These are phyloP conservation scores for Fraxinus pennsylvanica DNA, from an alignment of 257 asterid genomes.

Conservation along the genomic window DNA sequence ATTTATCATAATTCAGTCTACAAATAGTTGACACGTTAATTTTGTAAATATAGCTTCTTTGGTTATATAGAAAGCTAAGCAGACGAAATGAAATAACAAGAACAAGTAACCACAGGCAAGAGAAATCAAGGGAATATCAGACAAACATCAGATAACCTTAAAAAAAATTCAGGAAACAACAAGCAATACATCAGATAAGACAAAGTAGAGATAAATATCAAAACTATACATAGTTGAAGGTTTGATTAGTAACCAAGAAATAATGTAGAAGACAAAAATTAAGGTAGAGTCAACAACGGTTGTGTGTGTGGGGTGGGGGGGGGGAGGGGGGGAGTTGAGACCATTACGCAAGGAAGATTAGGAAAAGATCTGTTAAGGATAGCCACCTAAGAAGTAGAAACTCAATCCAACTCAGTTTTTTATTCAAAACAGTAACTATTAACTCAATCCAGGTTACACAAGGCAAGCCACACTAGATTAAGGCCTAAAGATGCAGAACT, in stretches of 20 bases:
- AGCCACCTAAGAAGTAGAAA: neutral
- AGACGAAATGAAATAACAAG: slow-evolving; percentile 12
- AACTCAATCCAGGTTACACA: neutral
- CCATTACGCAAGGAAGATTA: neutral
- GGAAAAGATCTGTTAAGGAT: neutral
- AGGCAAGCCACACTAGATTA: neutral
- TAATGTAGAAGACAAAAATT: neutral
- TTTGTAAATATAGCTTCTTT: neutral
- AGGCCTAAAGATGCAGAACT: neutral
- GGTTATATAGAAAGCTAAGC: slow-evolving; percentile 17
- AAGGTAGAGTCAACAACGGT: neutral
- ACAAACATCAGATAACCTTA: neutral
- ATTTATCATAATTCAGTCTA: slow-evolving; percentile 8
- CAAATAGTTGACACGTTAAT: neutral
- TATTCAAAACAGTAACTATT: neutral
- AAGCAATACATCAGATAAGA: neutral
- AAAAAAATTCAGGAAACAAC: neutral
- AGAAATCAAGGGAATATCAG: neutral
- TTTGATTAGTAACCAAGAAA: neutral
- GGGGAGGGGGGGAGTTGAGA: neutral
- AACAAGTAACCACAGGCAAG: neutral
- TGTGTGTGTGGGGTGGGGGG: no score
- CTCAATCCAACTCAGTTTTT: neutral
- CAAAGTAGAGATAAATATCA: neutral
- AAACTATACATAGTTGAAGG: neutral